Base-by-base conservation (phyloP, 768 basidiomycete species). In the Termitomyces bulborhizus region DNA sequence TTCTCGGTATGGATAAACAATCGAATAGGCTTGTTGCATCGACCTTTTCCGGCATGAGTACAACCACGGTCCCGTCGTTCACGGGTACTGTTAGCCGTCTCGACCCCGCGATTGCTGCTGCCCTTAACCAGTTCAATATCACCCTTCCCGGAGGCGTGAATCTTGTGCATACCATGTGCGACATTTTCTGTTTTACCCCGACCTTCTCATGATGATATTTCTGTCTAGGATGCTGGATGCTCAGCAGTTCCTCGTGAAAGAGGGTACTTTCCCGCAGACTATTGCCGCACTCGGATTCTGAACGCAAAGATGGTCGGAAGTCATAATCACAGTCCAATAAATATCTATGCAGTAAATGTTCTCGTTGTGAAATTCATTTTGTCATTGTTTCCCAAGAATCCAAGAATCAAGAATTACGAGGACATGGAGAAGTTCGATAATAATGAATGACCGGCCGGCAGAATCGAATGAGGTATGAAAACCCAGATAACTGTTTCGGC, bases 151-250 rank as follows among this genome's bases (percentile, higher is more conserved):
- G 53, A 8, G 54, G 65, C 18, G 31, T 66, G 34, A 54, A 26
- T 4, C 62, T 72, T 27, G 69, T 71, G 12, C 68, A 67, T 52
- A 68, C 49, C 34, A 60, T 71, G 71, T 73, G 55, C 43, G 68
- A 42, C 34, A 36, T 27, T 45, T 9, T 0, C 6, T 29, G 21
- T 6, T 36, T 13, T 7, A 4, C 31, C 16, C 7, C 4, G 15
- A 12, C 21, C 16, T 26, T 27, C 46, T 36, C 39, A 40, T 13
- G 3, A n/a, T 41, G 24, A 9, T 13, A 8, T 44, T 16, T 45
- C 18, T 13, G 1, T 44, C n/a, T 44, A 70, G 71, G 65, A 68
- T 72, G 69, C 60, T 68, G 31, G 71, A 73, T 56, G 71, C 69
- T 5, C 56, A 60, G 36, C 71, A 73, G 56, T 73, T 73, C 67